A percentile compares a stretch with the other conserved stretches of the same genome.
phyloP scores from a whole-genome alignment of 768 basidiomycete species.

The Suillus ampliporus region DNA sequence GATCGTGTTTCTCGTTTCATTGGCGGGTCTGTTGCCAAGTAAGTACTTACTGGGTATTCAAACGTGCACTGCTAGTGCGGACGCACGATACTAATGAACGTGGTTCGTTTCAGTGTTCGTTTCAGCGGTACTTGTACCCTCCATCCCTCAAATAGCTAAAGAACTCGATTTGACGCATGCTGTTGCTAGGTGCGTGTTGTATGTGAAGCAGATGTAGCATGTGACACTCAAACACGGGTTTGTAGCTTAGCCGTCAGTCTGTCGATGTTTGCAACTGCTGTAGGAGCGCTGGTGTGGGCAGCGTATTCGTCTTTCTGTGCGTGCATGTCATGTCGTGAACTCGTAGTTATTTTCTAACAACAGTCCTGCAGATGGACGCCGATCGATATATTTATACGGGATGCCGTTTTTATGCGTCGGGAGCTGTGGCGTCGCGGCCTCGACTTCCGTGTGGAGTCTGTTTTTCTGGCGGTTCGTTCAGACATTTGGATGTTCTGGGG shows the following conservation, averaged over 20 bases:
- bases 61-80: not conserved
- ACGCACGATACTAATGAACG: not conserved
- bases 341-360: not conserved
- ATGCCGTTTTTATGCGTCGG: constrained; percentile 64
- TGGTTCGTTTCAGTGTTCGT: constrained; percentile 60
- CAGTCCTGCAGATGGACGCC: constrained; percentile 60
- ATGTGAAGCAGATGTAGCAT: not conserved
- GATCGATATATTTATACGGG: constrained; percentile 60
- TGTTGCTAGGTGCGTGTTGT: constrained; percentile 54
- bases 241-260: constrained; percentile 56
- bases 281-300: constrained; percentile 58
- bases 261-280: constrained; percentile 49
- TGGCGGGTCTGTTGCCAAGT: constrained; percentile 70
- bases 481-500: constrained; percentile 65
- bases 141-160: constrained; percentile 72
- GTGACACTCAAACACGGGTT: not conserved
- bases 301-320: constrained; percentile 56
- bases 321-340: constrained; percentile 22
- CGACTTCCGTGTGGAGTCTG: constrained; percentile 49
- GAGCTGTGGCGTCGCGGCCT: constrained; percentile 62
- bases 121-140: constrained; percentile 71
- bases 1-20: constrained; percentile 63
- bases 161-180: constrained; percentile 64
- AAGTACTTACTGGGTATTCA: constrained; percentile 26
- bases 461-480: constrained; percentile 71